Conservation (phyloP, 768 basidiomycete species). For the Naganishia friedmannii region DNA sequence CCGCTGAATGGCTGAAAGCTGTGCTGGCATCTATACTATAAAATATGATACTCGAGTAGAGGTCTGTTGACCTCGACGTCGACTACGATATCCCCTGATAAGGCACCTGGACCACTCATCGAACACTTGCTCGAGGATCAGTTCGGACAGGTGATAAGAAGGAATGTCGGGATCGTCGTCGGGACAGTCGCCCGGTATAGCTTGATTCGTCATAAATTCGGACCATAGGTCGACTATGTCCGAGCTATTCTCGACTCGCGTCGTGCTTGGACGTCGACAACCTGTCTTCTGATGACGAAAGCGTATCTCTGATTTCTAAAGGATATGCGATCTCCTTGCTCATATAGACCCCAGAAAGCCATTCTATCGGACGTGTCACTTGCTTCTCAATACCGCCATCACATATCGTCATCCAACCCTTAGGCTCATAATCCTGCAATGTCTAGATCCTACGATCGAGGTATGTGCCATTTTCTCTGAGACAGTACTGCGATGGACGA, state of each 20-base stretch:
- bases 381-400: not conserved
- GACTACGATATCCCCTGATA: no score
- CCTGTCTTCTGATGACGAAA: slow-evolving; percentile 21
- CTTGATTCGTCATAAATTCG: not conserved
- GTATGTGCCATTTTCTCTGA: slow-evolving; percentile 53
- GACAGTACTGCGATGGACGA: not conserved
- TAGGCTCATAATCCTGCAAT: slow-evolving; percentile 28
- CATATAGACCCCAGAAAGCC: not conserved
- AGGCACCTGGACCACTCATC: no score
- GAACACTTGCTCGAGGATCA: no score
- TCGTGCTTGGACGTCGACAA: not conserved
- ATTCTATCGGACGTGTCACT: not conserved
- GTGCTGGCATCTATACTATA: no score
- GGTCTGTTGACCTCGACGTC: no score
- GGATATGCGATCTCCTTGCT: not conserved
- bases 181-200: no score
- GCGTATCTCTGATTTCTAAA: not conserved
- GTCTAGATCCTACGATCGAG: slow-evolving; percentile 94
- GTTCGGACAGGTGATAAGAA: no score
- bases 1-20: no score
- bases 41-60: no score
- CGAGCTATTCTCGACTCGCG: slow-evolving; percentile 15
- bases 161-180: no score
- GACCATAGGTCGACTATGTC: not conserved
- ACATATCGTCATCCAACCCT: not conserved